Base-by-base conservation (phyloP, 2,329 filamentous ascomycete genomes). In the Diaporthe citriasiana region DNA sequence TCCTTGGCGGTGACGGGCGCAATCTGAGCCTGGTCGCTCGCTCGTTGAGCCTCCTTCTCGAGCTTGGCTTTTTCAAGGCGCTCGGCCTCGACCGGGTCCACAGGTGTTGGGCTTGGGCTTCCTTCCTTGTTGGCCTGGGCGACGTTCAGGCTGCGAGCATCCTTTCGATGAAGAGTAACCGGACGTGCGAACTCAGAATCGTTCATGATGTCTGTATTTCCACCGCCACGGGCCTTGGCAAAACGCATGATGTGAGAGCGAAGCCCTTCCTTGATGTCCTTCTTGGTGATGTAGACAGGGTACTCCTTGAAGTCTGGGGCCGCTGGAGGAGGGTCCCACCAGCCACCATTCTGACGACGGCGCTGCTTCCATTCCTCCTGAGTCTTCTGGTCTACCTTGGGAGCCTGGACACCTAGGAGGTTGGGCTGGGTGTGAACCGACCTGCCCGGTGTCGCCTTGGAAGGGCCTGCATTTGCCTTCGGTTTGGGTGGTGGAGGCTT, bases 211-310 rank as follows among this genome's bases (percentile, higher is more conserved):
- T 98, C 92, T 75, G 94, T 81, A 15, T 79, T 76, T 57, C 91
- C 84, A n/a, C 80, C 85, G 76, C 87, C 87, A 78, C 91, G 91
- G 69, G 89, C 86, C 76, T 93, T 88, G 73, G 84, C 81, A 78
- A 99, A 92, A 78, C 94, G 93, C 87, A 98, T 95, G 76, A 97
- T 90, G 81, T 99, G 97, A 79, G 95, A 92, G 65, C 96, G 93
- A 74, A 97, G 85, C 8, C 93, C 94, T 78, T 97, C 93, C 72
- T 94, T 88, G 66, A 98, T 83, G 13, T 92, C 91, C 79, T 92
- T 92, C 83, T 97, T 97, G 9, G 94, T 97, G 9, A 95, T 94
- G 77, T 95, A 90, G 25, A 98, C 88, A 19, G 94, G 94, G 78
- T 87, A 88, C 53, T 89, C 87, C 19, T 78, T 84, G 79, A 92